These are phyloP conservation scores for Fusarium metavorans DNA, from an alignment of 2,329 filamentous ascomycete genomes.

Conservation along the genomic window DNA sequence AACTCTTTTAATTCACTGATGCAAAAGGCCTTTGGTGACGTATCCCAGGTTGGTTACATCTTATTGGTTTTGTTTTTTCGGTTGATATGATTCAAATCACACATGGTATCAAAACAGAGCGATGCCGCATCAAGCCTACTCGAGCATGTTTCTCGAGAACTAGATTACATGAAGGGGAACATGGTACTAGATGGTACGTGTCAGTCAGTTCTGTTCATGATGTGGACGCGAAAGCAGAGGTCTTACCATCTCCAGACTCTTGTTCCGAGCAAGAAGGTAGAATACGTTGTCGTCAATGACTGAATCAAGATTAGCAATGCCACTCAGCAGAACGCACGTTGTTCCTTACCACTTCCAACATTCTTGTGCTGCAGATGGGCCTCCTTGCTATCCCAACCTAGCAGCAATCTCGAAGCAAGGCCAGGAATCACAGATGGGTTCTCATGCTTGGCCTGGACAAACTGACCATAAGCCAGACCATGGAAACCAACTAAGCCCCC, in stretches of 20 bases:
- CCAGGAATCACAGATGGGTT: constrained; percentile 45
- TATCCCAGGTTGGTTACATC: background rate
- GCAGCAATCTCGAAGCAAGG: constrained; percentile 48
- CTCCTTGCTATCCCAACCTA: constrained; percentile 56
- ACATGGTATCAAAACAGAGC: background rate
- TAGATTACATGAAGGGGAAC: constrained; percentile 40
- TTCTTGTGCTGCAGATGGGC: constrained; percentile 51
- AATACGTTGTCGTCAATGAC: constrained; percentile 53
- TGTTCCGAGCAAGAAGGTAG: constrained; percentile 46
- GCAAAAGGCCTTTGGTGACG: background rate
- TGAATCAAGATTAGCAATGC: constrained; percentile 21
- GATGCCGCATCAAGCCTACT: background rate
- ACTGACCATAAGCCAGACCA: constrained; percentile 50
- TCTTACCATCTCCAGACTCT: constrained; percentile 50
- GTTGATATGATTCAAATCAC: background rate
- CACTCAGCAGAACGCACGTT: too few relatives aligned
- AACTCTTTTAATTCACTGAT: constrained; percentile 33
- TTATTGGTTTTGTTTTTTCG: background rate
- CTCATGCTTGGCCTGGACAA: constrained; percentile 46
- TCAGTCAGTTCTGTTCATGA: constrained; percentile 19
- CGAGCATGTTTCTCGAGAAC: background rate
- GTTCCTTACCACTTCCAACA: constrained; percentile 45
- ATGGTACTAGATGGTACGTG: constrained; percentile 42
- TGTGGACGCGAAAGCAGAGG: background rate
- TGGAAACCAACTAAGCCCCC: constrained; percentile 46